phyloP scores from a whole-genome alignment of 1,139 yeast species.

The Martiniozyma asiatica region DNA sequence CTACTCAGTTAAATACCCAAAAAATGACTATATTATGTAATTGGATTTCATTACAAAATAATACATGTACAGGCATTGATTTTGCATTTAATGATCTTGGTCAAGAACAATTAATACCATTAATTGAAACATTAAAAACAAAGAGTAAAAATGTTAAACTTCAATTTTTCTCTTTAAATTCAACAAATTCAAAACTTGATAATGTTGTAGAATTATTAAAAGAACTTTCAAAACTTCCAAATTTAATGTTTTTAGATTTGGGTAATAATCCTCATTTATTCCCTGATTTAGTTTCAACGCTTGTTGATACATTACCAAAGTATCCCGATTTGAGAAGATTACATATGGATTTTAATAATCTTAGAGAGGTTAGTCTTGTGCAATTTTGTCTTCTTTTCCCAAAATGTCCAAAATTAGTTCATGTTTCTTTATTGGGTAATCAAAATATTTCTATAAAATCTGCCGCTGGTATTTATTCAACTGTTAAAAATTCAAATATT shows the following conservation, averaged over 20 bases:
- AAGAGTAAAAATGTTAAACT: slow-evolving; percentile 26
- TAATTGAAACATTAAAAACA: slow-evolving; percentile 31
- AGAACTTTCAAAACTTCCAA: slow-evolving; percentile 39
- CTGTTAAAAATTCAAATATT: slow-evolving; percentile 60
- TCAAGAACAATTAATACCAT: slow-evolving; percentile 29
- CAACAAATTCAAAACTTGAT: slow-evolving; percentile 46
- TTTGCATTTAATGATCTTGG: slow-evolving; percentile 71
- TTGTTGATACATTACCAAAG: slow-evolving; percentile 53
- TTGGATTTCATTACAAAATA: slow-evolving; percentile 46
- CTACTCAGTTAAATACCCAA: slow-evolving; percentile 45
- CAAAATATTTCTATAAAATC: slow-evolving; percentile 41
- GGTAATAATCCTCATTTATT: slow-evolving; percentile 63
- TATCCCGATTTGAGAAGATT: slow-evolving; percentile 57
- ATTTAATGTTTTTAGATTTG: slow-evolving; percentile 63
- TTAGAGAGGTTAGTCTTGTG: slow-evolving; percentile 50
- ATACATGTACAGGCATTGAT: slow-evolving; percentile 70
- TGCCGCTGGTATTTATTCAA: slow-evolving; percentile 60
- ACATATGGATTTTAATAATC: slow-evolving; percentile 65
- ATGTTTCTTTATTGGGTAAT: slow-evolving; percentile 65
- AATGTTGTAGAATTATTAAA: slow-evolving; percentile 42
- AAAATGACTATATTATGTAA: slow-evolving; percentile 46
- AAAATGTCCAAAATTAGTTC: slow-evolving; percentile 56
- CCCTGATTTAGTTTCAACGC: slow-evolving; percentile 54
- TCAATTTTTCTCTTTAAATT: slow-evolving; percentile 57
- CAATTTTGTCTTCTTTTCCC: slow-evolving; percentile 62